Evolutionary conservation across 208 protist genomes (phyloP).

Genomic region (Leishmania tropica): DNA sequence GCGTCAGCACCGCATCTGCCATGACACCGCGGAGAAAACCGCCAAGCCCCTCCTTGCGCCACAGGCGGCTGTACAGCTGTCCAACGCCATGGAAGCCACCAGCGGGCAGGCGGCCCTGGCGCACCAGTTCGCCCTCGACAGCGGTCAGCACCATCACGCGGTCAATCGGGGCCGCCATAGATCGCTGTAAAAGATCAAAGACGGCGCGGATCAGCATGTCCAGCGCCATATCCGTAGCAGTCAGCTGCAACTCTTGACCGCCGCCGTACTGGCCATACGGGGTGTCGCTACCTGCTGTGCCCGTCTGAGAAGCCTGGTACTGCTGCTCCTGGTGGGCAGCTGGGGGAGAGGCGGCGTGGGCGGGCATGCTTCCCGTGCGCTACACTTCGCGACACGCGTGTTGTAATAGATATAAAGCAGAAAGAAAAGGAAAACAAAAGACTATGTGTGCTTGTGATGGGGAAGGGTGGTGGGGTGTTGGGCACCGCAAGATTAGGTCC

Average conservation of each 20-base stretch:
- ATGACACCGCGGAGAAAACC: constrained; percentile 72
- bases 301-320: background rate
- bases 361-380: constrained; percentile 7
- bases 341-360: constrained; percentile 12
- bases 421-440: background rate
- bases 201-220: constrained; percentile 50
- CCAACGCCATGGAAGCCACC: constrained; percentile 67
- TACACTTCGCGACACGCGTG: background rate
- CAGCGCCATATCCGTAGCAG: constrained; percentile 33
- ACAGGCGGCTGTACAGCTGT: constrained; percentile 52
- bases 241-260: constrained; percentile 6
- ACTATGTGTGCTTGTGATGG: background rate
- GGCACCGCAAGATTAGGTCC: background rate
- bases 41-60: constrained; percentile 53
- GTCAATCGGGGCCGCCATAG: constrained; percentile 58
- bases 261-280: constrained; percentile 20
- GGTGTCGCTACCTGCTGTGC: constrained; percentile 11
- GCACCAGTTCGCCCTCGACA: constrained; percentile 80
- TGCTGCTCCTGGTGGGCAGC: constrained; percentile 6
- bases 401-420: background rate
- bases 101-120: constrained; percentile 64
- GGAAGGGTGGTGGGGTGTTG: background rate
- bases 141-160: constrained; percentile 68
- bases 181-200: constrained; percentile 64
- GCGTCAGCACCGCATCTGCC: constrained; percentile 58